Evolutionary conservation across 2,329 filamentous ascomycete genomes (phyloP).

Genomic region (Biscogniauxia mediterranea): DNA sequence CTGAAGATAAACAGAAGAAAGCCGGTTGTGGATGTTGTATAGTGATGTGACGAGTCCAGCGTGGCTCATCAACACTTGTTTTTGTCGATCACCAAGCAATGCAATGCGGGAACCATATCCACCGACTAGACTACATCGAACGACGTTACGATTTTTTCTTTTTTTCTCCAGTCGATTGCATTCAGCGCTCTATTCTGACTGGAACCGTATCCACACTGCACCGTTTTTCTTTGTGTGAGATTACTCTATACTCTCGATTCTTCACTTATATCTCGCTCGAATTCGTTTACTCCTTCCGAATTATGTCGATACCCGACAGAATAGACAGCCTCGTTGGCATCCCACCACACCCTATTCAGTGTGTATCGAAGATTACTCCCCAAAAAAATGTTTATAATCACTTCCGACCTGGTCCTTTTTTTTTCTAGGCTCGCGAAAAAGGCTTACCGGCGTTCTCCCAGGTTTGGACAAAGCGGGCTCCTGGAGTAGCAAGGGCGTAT

Average conservation of each 20-base stretch:
- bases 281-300: not conserved
- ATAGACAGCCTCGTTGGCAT: not conserved
- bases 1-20: slow-evolving; percentile 51
- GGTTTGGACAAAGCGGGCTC: not conserved
- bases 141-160: slow-evolving; percentile 24
- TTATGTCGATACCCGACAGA: not conserved
- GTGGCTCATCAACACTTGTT: slow-evolving; percentile 10
- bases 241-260: not conserved
- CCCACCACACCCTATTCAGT: not conserved
- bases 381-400: not conserved
- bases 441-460: not conserved
- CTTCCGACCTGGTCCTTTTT: not conserved
- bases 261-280: not conserved
- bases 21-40: slow-evolving; percentile 69
- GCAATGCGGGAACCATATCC: slow-evolving; percentile 7
- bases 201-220: slow-evolving; percentile 16
- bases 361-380: not conserved
- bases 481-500: not conserved
- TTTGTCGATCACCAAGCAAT: slow-evolving; percentile 6
- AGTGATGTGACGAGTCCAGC: slow-evolving; percentile 60
- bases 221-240: slow-evolving; percentile 20
- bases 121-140: slow-evolving; percentile 18
- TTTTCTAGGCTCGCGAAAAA: not conserved
- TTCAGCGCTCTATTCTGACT: slow-evolving; percentile 22
- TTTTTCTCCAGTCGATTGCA: slow-evolving; percentile 9